Evolutionary conservation across 169 alveolate species (phyloP), one percentile per base, ranked within the genome.

Genomic region (Eimeria necatrix): DNA sequence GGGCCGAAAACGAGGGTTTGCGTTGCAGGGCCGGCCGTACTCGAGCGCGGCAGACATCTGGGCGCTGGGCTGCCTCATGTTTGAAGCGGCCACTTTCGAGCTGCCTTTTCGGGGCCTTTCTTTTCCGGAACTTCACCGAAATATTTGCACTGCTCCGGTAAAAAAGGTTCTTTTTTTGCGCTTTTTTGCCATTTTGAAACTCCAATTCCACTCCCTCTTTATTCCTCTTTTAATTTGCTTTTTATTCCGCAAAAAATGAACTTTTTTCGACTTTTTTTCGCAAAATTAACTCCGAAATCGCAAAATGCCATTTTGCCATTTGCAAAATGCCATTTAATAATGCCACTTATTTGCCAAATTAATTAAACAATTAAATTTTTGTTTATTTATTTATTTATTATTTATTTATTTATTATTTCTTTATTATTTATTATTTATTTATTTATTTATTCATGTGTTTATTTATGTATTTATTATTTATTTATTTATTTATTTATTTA

Each of bases 41-140:
- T 98, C 98, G 92, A 97, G 99, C 96, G 99, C 99, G 80, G 98
- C 99, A 73, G 99, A 99, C 97, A 98, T 99, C 20, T 99, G 99
- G 99, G 99, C 99, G 3, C 95, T 99, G 32, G 99, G 99, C 16
- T 97, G 98, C 92, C 96, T 98, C 32, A 84, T 97, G 80, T 96
- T 97, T 59, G 99, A 98, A 87, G 96, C 98, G 48, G 97, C 95
- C 1, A 94, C 96, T 16, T 94, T 94, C 24, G 95, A 84, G 51
- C 71, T 94, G 22, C 96, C 96, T 12, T 94, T 94, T 48, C 53
- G 83, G 74, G 96, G 94, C 22, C 60, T 73, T 32, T 78, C 70
- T 12, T 90, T 94, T 26, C 93, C 95, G 24, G 94, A 85, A 14
- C 92, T 94, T 12, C 53, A 71, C 81, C 48, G 94, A 9, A 94